A percentile compares a stretch with the other conserved stretches of the same genome.
Conservation (phyloP, 495 filamentous ascomycete species). For the Margaritispora aquatica region DNA sequence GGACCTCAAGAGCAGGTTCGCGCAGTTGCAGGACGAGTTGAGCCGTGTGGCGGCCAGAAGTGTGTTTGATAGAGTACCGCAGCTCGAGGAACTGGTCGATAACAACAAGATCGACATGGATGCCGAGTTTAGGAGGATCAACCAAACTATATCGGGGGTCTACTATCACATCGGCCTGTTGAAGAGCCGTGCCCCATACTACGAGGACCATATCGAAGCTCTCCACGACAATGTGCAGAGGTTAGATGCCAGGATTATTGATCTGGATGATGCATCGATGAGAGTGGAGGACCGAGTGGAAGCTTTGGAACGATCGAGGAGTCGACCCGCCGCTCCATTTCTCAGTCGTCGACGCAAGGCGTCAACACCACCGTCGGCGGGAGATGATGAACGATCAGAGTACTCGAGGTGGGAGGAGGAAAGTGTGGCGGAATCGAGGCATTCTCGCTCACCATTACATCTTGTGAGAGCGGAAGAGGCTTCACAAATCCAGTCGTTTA, state of each 20-base stretch:
- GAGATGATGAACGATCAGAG: slow-evolving; percentile 10
- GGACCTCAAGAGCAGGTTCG: slow-evolving; percentile 37
- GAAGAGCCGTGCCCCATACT: slow-evolving; percentile 32
- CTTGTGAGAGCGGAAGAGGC: slow-evolving; percentile 6
- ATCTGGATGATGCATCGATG: slow-evolving; percentile 44
- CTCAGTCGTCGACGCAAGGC: slow-evolving; percentile 25
- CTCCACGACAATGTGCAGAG: slow-evolving; percentile 37
- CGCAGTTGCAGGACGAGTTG: slow-evolving; percentile 40
- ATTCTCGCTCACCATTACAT: slow-evolving; percentile 2
- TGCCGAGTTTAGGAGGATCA: slow-evolving; percentile 42
- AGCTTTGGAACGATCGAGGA: slow-evolving; percentile 31
- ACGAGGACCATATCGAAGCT: slow-evolving; percentile 39
- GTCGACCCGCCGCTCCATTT: slow-evolving; percentile 8
- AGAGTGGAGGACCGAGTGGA: slow-evolving; percentile 46
- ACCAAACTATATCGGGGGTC: slow-evolving; percentile 42
- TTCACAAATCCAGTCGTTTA: slow-evolving; percentile 14
- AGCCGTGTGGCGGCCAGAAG: slow-evolving; percentile 31
- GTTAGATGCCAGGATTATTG: slow-evolving; percentile 37
- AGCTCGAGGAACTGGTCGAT: slow-evolving; percentile 45
- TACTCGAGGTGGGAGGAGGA: slow-evolving; percentile 19
- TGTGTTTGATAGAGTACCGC: slow-evolving; percentile 36
- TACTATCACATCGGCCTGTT: slow-evolving; percentile 43
- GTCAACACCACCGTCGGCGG: slow-evolving; percentile 24
- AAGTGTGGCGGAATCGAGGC: slow-evolving; percentile 4
- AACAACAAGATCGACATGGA: slow-evolving; percentile 40